Conservation (phyloP, 2,329 filamentous ascomycete genomes). For the Sclerotinia minor region DNA sequence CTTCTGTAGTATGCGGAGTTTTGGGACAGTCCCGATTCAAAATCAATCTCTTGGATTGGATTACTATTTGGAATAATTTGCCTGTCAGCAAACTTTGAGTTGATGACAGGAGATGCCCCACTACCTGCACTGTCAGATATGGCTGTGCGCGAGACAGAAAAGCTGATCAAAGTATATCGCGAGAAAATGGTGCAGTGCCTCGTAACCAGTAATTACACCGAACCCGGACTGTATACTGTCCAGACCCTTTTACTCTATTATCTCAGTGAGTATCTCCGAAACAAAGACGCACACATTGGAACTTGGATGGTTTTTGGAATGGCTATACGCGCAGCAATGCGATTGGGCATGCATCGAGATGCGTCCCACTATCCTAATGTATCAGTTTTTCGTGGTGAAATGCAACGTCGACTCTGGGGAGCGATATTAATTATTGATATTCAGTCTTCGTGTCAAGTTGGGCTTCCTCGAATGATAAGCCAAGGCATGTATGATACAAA, state of each 20-base stretch:
- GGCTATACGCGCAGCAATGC: conserved; percentile 54
- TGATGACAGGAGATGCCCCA: conserved; percentile 9
- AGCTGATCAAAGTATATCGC: conserved; percentile 51
- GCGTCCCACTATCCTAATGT: conserved; percentile 51
- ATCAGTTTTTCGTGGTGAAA: conserved; percentile 57
- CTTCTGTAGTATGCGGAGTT: conserved; percentile 37
- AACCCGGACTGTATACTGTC: conserved; percentile 51
- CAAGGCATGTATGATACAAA: conserved; percentile 62
- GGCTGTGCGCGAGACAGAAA: conserved; percentile 44
- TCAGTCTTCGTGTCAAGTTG: conserved; percentile 65
- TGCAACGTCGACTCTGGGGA: conserved; percentile 61
- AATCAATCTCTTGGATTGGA: conserved; percentile 53
- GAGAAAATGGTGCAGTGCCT: conserved; percentile 55
- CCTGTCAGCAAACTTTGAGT: conserved; percentile 21
- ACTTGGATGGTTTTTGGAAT: conserved; percentile 55
- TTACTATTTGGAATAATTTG: conserved; percentile 45
- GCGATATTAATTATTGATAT: conserved; percentile 59
- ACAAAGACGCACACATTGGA: conserved; percentile 53
- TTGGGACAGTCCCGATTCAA: conserved; percentile 36
- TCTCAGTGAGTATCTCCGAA: conserved; percentile 53
- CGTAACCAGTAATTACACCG: conserved; percentile 51
- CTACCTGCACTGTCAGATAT: conserved; percentile 48
- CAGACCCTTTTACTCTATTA: conserved; percentile 54
- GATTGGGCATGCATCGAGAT: conserved; percentile 60
- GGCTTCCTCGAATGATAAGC: conserved; percentile 66